These are phyloP conservation scores for Torulaspora gathmanii DNA, from an alignment of 805 yeast species.

Conservation along the genomic window DNA sequence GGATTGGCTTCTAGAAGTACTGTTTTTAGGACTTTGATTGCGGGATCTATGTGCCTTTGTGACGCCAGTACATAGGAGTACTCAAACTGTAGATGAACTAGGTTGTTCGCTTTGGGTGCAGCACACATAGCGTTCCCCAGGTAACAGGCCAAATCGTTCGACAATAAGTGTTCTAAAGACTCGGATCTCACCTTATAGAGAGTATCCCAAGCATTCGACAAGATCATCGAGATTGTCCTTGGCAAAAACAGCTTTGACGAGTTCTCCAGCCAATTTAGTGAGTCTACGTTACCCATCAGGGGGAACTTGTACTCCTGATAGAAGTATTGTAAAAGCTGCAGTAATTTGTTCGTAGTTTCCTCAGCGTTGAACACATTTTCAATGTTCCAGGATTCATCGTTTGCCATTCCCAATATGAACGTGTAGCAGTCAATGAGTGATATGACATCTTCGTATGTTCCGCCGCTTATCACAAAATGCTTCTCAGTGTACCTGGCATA, in stretches of 20 bases:
- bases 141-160: constrained; percentile 18
- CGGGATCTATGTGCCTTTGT: constrained; percentile 39
- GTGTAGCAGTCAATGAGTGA: constrained; percentile 30
- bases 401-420: constrained; percentile 18
- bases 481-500: constrained; percentile 41
- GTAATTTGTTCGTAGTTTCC: constrained; percentile 10
- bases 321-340: constrained; percentile 13
- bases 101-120: constrained; percentile 4
- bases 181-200: constrained; percentile 20
- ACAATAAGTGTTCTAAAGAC: constrained; percentile 16
- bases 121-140: constrained; percentile 29
- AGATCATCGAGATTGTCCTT: constrained; percentile 12
- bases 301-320: constrained; percentile 22
- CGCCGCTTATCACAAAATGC: constrained; percentile 35
- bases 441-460: constrained; percentile 38
- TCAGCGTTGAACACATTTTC: constrained; percentile 20
- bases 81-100: constrained; percentile 33
- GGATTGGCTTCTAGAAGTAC: constrained; percentile 48
- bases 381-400: constrained; percentile 13
- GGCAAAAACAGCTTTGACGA: constrained; percentile 21
- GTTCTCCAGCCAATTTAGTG: constrained; percentile 23
- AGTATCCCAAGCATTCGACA: constrained; percentile 26
- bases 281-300: constrained; percentile 15
- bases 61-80: constrained; percentile 49
- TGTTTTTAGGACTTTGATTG: constrained; percentile 45